Percentiles rank a stretch among this genome's conserved stretches.
phyloP scores from a whole-genome alignment of 257 asterid species.

The Rhazya stricta region DNA sequence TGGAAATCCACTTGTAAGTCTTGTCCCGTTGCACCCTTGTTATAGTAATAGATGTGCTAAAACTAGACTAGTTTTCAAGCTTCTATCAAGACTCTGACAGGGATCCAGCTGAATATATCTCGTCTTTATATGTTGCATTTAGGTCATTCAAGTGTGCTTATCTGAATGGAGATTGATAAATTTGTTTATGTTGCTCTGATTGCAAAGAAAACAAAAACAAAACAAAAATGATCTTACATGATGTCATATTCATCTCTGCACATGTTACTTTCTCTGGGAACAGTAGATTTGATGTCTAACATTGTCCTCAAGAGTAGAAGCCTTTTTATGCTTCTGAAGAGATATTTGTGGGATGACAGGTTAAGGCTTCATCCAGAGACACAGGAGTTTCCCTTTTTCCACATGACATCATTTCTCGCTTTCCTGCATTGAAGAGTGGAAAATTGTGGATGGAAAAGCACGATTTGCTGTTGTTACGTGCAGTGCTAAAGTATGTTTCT shows the following conservation, averaged over 20 bases:
- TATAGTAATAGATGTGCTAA: not conserved
- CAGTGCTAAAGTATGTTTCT: constrained; percentile 62
- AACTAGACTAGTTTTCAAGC: not conserved
- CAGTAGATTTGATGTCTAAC: not conserved
- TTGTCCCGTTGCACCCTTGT: not conserved
- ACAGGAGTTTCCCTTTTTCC: constrained; percentile 52
- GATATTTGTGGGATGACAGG: constrained; percentile 44
- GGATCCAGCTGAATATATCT: not conserved
- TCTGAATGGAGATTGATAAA: not conserved
- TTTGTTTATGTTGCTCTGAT: not conserved
- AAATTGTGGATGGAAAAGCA: constrained; percentile 83
- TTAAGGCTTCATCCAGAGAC: constrained; percentile 39
- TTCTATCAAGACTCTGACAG: not conserved
- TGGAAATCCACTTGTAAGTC: not conserved
- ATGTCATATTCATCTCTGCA: not conserved
- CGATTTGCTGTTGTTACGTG: constrained; percentile 69
- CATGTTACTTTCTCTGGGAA: not conserved
- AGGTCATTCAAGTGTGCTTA: not conserved
- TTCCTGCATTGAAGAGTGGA: constrained; percentile 83
- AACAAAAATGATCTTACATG: too few species aligned
- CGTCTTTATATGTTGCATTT: not conserved
- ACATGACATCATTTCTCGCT: constrained; percentile 61
- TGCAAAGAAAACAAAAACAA: not conserved
- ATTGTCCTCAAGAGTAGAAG: not conserved
- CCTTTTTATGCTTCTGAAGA: constrained; percentile 14